Base-by-base conservation (phyloP, 345 rosid species). In the Eutrema japonicum region DNA sequence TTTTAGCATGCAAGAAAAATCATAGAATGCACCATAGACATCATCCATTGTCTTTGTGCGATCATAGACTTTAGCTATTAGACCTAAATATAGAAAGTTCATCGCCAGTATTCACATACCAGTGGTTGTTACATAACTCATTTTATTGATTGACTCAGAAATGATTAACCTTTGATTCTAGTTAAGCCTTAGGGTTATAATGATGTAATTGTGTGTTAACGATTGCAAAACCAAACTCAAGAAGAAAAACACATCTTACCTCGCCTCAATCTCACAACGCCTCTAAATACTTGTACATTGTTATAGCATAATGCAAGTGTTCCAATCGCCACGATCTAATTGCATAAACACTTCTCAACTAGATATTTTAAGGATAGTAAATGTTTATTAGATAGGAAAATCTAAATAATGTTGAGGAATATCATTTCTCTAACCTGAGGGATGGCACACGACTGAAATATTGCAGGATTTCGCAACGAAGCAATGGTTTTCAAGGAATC, bases 261-360 rank as follows among this genome's bases (percentile, higher is more conserved):
- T 50, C 92, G 90, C 85, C 99, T 89, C 86, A 95, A 72, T 79
- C 82, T 89, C 78, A 92, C 96, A 4, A 76, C 89, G 5, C 97
- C 96, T 84, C 92, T 77, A 79, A 95, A 95, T 75, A 95, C 96
- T 81, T 89, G 88, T 46, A 89, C 66, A 75, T 89, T 87, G 88
- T 88, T 85, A 80, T 88, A 87, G 84, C 96, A 89, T 57, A 92
- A 47, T 50, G 96, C 89, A 55, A 92, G 80, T 32, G 99, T 92
- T 79, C 97, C 97, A 68, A 92, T 86, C 35, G 93, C 96, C 91
- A 89, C 85, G 66, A 88, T 79, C 99, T 95, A 69, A 65, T 58
- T 37, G 6, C 53, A 64, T 2, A 14, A 14, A 38, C 57, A 47
- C 47, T 6, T 40, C 33, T 43, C 40, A 46, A 32, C n/a, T 9